Evolutionary conservation across 2,329 filamentous ascomycete species (phyloP).

Genomic region (Fusarium poae): DNA sequence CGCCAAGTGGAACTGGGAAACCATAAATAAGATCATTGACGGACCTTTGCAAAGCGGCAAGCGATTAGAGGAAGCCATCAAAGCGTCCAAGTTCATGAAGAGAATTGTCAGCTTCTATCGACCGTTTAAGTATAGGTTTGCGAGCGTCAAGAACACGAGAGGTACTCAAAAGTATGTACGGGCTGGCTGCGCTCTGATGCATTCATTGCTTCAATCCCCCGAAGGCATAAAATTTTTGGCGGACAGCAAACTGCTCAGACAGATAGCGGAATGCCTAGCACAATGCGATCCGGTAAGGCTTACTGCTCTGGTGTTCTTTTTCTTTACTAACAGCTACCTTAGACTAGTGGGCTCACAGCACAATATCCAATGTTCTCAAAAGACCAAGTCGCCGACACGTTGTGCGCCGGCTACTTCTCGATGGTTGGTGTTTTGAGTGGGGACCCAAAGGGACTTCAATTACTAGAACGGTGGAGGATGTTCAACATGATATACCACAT

Average conservation of each 20-base stretch:
- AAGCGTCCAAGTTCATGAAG: slow-evolving; percentile 96
- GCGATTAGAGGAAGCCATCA: slow-evolving; percentile 91
- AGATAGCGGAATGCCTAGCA: slow-evolving; percentile 94
- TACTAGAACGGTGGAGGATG: slow-evolving; percentile 96
- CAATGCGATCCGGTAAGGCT: slow-evolving; percentile 86
- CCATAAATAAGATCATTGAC: slow-evolving; percentile 91
- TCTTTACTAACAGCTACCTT: slow-evolving; percentile 41
- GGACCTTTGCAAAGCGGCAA: slow-evolving; percentile 92
- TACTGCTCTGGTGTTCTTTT: background rate
- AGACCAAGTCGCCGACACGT: slow-evolving; percentile 84
- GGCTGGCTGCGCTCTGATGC: slow-evolving; percentile 88
- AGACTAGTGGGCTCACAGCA: slow-evolving; percentile 81
- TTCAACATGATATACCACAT: slow-evolving; percentile 99
- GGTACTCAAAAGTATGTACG: slow-evolving; percentile 94
- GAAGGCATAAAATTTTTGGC: slow-evolving; percentile 88
- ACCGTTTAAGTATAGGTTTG: slow-evolving; percentile 96
- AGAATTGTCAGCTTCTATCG: slow-evolving; percentile 93
- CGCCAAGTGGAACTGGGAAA: slow-evolving; percentile 97
- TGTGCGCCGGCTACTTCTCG: slow-evolving; percentile 93
- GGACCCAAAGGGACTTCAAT: slow-evolving; percentile 83
- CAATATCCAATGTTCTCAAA: slow-evolving; percentile 89
- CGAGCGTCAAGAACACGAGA: slow-evolving; percentile 88
- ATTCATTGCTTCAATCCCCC: slow-evolving; percentile 84
- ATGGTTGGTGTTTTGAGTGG: slow-evolving; percentile 90
- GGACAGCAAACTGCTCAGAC: slow-evolving; percentile 92